Conservation (phyloP, 169 alveolate species). For the Cyclospora cayetanensis region DNA sequence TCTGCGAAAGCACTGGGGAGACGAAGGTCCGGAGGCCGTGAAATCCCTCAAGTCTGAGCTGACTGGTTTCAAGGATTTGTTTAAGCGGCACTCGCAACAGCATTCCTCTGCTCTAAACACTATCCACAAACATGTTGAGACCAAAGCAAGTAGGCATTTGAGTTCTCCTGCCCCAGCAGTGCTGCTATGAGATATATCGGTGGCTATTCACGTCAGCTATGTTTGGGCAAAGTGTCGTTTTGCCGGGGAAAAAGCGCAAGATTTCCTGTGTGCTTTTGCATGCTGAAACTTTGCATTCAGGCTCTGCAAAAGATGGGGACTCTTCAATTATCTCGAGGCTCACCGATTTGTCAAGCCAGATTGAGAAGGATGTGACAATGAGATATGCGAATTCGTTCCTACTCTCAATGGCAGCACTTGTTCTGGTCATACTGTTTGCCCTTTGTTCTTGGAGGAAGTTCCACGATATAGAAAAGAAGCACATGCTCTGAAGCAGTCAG, state of each 20-base stretch:
- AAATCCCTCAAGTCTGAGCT: slow-evolving; percentile 47
- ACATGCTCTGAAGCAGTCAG: slow-evolving; percentile 68
- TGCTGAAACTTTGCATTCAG: slow-evolving; percentile 35
- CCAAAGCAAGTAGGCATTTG: not conserved
- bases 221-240: too few relatives aligned
- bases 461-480: slow-evolving; percentile 81
- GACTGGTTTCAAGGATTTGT: slow-evolving; percentile 57
- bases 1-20: slow-evolving; percentile 51
- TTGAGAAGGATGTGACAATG: slow-evolving; percentile 75
- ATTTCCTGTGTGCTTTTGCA: too few relatives aligned
- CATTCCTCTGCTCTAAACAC: slow-evolving; percentile 75
- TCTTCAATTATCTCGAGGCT: slow-evolving; percentile 53
- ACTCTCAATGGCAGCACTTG: slow-evolving; percentile 70
- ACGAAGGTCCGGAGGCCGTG: slow-evolving; percentile 60
- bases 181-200: too few relatives aligned
- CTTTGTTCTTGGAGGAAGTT: slow-evolving; percentile 77
- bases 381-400: slow-evolving; percentile 74
- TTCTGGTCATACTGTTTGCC: slow-evolving; percentile 75
- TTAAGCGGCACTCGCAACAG: slow-evolving; percentile 72
- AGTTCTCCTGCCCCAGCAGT: not conserved
- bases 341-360: slow-evolving; percentile 65
- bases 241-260: too few relatives aligned
- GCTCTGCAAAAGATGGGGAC: slow-evolving; percentile 18
- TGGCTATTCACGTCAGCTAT: too few relatives aligned
- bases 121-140: slow-evolving; percentile 54